Percentiles rank a stretch among this genome's conserved stretches.
phyloP scores from a whole-genome alignment of 768 basidiomycete genomes.

The Leccinellum rugosiceps region DNA sequence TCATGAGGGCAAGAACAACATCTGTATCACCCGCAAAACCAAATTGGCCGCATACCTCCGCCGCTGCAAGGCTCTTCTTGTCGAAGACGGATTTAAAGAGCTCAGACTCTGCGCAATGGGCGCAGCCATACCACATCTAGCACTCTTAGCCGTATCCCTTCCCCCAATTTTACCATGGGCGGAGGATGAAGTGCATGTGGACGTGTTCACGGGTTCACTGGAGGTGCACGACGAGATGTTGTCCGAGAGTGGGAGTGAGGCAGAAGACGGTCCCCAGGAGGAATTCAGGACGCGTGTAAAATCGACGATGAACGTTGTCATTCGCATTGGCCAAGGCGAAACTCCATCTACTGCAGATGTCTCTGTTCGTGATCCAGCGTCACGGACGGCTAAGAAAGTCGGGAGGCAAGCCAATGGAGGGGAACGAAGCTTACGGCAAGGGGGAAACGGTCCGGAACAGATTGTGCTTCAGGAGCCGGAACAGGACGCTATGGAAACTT shows the following conservation, averaged over 20 bases:
- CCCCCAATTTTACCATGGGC: conserved; percentile 70
- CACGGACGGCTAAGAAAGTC: conserved; percentile 3
- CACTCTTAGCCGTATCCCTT: conserved; percentile 66
- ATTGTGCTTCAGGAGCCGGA: conserved; percentile 43
- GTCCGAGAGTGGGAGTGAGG: conserved; percentile 43
- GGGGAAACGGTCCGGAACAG: conserved; percentile 12
- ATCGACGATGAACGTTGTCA: conserved; percentile 58
- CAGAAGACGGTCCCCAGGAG: conserved; percentile 55
- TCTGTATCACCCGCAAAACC: conserved; percentile 78
- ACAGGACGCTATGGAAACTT: conserved; percentile 39
- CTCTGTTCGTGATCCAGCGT: background rate
- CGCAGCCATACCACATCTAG: conserved; percentile 81
- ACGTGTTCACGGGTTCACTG: conserved; percentile 66
- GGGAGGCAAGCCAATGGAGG: conserved; percentile 8
- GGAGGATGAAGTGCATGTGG: conserved; percentile 56
- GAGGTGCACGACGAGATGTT: conserved; percentile 77
- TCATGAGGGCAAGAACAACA: conserved; percentile 75
- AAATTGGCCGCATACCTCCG: conserved; percentile 69
- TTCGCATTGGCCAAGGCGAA: conserved; percentile 64
- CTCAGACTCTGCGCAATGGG: conserved; percentile 81
- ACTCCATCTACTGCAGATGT: conserved; percentile 24
- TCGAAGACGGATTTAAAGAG: conserved; percentile 77
- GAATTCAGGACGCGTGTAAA: conserved; percentile 61
- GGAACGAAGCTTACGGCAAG: conserved; percentile 4
- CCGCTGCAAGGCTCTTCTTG: conserved; percentile 68